Evolutionary conservation across 768 basidiomycete species (phyloP).

Genomic region (Suillus hirtellus): DNA sequence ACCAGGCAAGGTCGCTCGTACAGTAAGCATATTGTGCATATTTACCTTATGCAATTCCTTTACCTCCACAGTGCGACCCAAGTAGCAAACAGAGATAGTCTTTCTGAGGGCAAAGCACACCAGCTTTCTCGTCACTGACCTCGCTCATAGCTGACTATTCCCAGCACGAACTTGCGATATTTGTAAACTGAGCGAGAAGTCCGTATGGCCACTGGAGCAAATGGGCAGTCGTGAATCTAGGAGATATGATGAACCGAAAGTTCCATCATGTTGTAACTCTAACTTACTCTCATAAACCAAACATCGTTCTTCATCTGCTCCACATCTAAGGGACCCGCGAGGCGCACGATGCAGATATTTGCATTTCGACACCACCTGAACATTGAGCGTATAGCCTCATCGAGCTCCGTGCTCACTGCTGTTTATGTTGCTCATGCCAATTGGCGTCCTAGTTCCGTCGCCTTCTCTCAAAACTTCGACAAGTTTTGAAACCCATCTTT

Average conservation of each 20-base stretch:
- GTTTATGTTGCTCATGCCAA: constrained; percentile 13
- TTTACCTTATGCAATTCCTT: background rate
- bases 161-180: constrained; percentile 1
- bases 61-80: background rate
- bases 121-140: background rate
- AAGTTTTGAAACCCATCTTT: background rate
- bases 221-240: background rate
- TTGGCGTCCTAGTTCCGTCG: background rate
- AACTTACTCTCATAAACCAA: constrained; percentile 18
- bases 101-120: constrained; percentile 2
- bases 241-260: background rate
- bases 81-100: constrained; percentile 8
- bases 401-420: constrained; percentile 12
- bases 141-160: constrained; percentile 9
- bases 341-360: constrained; percentile 15
- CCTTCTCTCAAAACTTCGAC: constrained; percentile 9
- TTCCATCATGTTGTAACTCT: background rate
- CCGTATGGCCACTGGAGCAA: constrained; percentile 1
- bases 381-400: constrained; percentile 20
- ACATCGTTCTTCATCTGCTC: constrained; percentile 5
- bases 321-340: background rate
- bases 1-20: too few species aligned
- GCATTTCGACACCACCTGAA: constrained; percentile 19
- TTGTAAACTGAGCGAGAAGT: background rate
- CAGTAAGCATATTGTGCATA: too few species aligned